Conservation (phyloP, 805 yeast species). For the Kluyveromyces lactis region DNA sequence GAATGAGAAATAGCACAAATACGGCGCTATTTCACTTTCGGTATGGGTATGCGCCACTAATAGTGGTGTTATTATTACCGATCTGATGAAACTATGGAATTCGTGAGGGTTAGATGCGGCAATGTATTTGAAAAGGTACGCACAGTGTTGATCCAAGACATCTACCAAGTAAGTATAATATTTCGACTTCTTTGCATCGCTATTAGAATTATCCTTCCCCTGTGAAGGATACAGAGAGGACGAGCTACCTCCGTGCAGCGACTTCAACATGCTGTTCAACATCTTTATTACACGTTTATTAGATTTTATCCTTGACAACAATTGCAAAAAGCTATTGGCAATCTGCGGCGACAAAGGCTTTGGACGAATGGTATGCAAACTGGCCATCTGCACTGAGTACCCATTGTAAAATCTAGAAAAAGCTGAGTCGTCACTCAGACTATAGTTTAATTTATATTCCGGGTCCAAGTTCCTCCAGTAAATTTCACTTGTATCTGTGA, state of each 20-base stretch:
- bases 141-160: conserved; percentile 33
- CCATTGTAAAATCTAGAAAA: conserved; percentile 23
- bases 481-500: conserved; percentile 34
- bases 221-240: background rate
- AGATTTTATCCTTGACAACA: conserved; percentile 28
- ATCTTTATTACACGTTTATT: conserved; percentile 25
- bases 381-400: conserved; percentile 27
- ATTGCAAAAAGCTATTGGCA: conserved; percentile 24
- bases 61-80: conserved; percentile 17
- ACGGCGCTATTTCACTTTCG: conserved; percentile 33
- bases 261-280: conserved; percentile 23
- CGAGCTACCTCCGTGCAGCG: conserved; percentile 7
- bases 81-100: conserved; percentile 29
- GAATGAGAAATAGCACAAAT: conserved; percentile 39
- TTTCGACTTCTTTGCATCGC: background rate
- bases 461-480: conserved; percentile 29
- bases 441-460: conserved; percentile 17
- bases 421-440: conserved; percentile 12
- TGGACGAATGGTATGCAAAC: conserved; percentile 31
- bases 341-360: conserved; percentile 18
- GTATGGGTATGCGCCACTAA: conserved; percentile 29
- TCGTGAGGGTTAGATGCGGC: conserved; percentile 45
- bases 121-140: conserved; percentile 35
- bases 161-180: conserved; percentile 5
- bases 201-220: background rate